Evolutionary conservation across 2,329 filamentous ascomycete genomes (phyloP).

Genomic region (Cladosporium velox): DNA sequence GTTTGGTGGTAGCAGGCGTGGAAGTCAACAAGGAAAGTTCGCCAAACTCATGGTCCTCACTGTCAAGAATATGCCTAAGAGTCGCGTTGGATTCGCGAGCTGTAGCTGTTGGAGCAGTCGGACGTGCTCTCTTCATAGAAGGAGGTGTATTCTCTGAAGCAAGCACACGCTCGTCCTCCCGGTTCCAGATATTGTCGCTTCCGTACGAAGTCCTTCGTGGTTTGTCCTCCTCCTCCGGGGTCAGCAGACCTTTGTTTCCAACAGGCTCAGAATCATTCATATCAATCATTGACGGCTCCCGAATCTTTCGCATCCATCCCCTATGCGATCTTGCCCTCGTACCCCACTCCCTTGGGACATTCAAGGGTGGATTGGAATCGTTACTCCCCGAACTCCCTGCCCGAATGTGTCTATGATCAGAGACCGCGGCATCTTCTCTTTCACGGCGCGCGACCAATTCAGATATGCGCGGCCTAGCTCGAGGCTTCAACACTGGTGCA

Average conservation of each 20-base stretch:
- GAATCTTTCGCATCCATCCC: constrained; percentile 37
- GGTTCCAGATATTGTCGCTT: constrained; percentile 31
- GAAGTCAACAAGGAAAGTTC: constrained; percentile 50
- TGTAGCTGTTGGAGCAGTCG: constrained; percentile 27
- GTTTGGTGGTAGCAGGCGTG: constrained; percentile 47
- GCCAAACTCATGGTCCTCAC: constrained; percentile 47
- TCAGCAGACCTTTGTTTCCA: neutral
- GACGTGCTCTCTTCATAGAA: constrained; percentile 34
- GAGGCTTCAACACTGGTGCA: constrained; percentile 31
- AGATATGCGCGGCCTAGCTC: constrained; percentile 36
- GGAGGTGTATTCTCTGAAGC: constrained; percentile 48
- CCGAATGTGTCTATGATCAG: constrained; percentile 23
- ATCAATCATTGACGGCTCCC: constrained; percentile 20
- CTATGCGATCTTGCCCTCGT: constrained; percentile 26
- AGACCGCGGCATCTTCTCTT: constrained; percentile 15
- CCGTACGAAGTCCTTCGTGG: constrained; percentile 28
- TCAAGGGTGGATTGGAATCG: constrained; percentile 46
- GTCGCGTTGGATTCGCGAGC: constrained; percentile 33
- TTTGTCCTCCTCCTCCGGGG: constrained; percentile 27
- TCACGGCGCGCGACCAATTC: constrained; percentile 29
- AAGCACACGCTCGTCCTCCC: constrained; percentile 42
- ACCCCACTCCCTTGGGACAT: constrained; percentile 51
- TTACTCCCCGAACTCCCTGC: constrained; percentile 37
- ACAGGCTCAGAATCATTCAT: neutral
- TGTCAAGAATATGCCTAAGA: constrained; percentile 31